Percentiles rank a stretch among this genome's conserved stretches.
These are phyloP conservation scores for Capillidium heterosporum DNA, from an alignment of 371 early-diverging fungal genomes.

Conservation along the genomic window DNA sequence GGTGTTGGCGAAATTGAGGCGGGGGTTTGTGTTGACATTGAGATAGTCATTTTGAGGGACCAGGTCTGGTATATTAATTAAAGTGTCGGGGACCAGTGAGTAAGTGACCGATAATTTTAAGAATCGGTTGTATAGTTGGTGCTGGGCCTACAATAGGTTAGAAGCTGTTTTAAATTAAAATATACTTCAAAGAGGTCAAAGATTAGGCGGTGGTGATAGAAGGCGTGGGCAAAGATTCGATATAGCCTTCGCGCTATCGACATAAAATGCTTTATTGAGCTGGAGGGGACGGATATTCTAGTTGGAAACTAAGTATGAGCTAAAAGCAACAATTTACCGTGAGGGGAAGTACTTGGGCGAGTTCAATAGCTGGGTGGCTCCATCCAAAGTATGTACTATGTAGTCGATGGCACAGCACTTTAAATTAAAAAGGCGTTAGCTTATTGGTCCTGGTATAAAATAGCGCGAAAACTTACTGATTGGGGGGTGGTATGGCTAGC, in stretches of 20 bases:
- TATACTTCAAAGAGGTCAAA: conserved; percentile 70
- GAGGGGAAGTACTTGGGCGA: conserved; percentile 59
- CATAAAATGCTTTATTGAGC: conserved; percentile 65
- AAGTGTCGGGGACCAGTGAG: conserved; percentile 33
- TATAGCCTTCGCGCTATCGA: conserved; percentile 78
- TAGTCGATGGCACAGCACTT: conserved; percentile 89
- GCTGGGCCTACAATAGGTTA: conserved; percentile 27
- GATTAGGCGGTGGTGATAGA: conserved; percentile 71
- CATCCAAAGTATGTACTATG: conserved; percentile 79
- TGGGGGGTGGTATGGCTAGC: conserved; percentile 75
- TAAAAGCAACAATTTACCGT: conserved; percentile 20
- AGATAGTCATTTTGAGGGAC: not conserved
- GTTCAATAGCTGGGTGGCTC: conserved; percentile 61
- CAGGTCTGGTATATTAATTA: conserved; percentile 36
- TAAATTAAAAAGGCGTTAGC: not conserved
- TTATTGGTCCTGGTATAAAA: not conserved
- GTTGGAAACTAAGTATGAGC: conserved; percentile 6
- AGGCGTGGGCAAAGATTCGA: conserved; percentile 91
- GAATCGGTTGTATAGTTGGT: conserved; percentile 60
- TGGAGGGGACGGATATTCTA: conserved; percentile 47
- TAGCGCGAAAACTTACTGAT: conserved; percentile 24
- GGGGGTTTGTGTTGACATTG: no score
- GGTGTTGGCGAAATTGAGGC: no score
- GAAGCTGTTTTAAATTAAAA: not conserved
- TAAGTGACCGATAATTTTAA: conserved; percentile 41